Evolutionary conservation across 2,329 filamentous ascomycete genomes (phyloP).

Genomic region (Ramularia collo-cygni): DNA sequence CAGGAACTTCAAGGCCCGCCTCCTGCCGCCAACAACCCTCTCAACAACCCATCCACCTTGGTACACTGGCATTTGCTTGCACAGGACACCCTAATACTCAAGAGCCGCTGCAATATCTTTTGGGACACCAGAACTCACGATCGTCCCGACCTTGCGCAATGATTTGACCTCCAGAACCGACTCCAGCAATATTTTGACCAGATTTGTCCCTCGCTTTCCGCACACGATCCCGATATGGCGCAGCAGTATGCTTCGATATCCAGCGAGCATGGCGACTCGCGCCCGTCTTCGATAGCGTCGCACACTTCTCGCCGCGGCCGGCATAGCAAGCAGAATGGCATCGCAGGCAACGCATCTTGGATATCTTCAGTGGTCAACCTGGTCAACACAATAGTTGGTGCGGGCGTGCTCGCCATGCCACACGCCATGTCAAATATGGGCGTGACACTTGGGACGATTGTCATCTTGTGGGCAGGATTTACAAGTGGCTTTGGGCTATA

Average conservation of each 20-base stretch:
- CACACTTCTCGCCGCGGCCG: conserved; percentile 48
- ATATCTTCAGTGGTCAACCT: conserved; percentile 89
- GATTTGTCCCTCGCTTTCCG: conserved; percentile 4
- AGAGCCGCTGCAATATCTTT: no score
- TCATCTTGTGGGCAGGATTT: conserved; percentile 86
- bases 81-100: no score
- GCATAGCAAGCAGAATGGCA: conserved; percentile 63
- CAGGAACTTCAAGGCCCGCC: no score
- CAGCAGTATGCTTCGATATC: conserved; percentile 34
- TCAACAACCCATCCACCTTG: no score
- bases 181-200: background rate
- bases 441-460: conserved; percentile 71
- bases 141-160: background rate
- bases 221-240: conserved; percentile 31
- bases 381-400: conserved; percentile 93
- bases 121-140: no score
- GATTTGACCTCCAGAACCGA: background rate
- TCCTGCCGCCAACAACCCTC: no score
- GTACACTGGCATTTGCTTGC: no score
- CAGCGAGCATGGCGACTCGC: conserved; percentile 31
- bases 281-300: conserved; percentile 34
- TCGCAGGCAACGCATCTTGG: conserved; percentile 73
- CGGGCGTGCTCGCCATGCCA: conserved; percentile 93
- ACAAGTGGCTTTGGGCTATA: conserved; percentile 91
- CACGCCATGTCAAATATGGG: conserved; percentile 93